Conservation (phyloP, 192 early-diverging fungal genomes). For the Backusella westeae region DNA sequence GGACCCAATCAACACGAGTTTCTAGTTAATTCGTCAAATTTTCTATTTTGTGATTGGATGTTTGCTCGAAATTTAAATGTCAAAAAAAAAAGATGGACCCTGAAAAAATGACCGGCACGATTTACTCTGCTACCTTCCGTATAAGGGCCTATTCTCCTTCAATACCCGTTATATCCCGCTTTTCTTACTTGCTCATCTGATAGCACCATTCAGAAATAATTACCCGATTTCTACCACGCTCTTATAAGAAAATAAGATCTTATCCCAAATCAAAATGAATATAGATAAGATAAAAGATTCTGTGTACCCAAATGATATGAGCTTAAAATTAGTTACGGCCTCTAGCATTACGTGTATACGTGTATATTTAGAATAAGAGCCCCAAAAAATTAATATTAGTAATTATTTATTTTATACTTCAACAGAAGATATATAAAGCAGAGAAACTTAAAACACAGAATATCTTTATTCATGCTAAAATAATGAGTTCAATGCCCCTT, state of each 20-base stretch:
- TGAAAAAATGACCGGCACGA: background rate
- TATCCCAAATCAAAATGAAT: background rate
- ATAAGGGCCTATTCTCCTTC: background rate
- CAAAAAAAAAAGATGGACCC: slow-evolving; percentile 5
- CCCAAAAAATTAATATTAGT: background rate
- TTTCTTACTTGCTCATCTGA: slow-evolving; percentile 1
- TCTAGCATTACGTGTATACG: background rate
- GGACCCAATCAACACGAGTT: background rate
- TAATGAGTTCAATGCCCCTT: background rate
- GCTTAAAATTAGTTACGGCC: background rate
- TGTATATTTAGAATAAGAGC: background rate
- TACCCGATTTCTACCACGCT: slow-evolving; percentile 3
- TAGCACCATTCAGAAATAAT: background rate
- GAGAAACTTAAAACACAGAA: background rate
- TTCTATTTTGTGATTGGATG: slow-evolving; percentile 3
- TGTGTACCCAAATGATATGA: background rate
- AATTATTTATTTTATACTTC: background rate
- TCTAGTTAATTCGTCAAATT: background rate
- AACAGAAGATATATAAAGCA: background rate
- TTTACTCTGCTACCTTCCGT: background rate
- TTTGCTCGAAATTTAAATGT: background rate
- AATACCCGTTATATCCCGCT: slow-evolving; percentile 5
- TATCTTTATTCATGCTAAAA: background rate
- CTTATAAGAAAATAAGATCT: background rate
- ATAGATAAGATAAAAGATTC: background rate